A percentile compares a stretch with the other conserved stretches of the same genome.
Evolutionary conservation across 805 yeast genomes (phyloP).

Genomic region (Nakazawaea ishiwadae): DNA sequence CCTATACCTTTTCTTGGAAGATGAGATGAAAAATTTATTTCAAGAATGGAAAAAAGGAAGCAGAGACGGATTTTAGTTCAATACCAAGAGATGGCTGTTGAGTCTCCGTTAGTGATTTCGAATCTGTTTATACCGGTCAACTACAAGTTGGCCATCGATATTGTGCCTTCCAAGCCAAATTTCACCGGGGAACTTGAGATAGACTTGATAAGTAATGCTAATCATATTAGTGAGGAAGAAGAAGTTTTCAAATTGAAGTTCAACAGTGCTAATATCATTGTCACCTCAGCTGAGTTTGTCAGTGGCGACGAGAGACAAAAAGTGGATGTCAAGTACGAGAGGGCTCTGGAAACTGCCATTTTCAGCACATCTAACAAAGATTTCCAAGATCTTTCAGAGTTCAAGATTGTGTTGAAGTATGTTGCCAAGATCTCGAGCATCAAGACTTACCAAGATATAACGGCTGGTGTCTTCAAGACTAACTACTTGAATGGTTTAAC

Average conservation of each 20-base stretch:
- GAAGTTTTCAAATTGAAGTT: slow-evolving; percentile 25
- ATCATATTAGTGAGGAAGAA: slow-evolving; percentile 13
- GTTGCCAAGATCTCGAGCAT: slow-evolving; percentile 48
- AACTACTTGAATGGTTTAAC: slow-evolving; percentile 49
- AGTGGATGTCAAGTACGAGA: slow-evolving; percentile 32
- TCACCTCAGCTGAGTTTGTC: slow-evolving; percentile 28
- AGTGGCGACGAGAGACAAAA: slow-evolving; percentile 19
- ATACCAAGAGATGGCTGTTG: not conserved
- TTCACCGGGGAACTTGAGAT: slow-evolving; percentile 35
- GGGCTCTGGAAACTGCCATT: slow-evolving; percentile 31
- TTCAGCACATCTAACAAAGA: slow-evolving; percentile 22
- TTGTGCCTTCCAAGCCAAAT: slow-evolving; percentile 40
- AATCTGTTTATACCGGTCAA: slow-evolving; percentile 32
- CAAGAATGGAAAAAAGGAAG: too few relatives aligned
- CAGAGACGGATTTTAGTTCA: not conserved
- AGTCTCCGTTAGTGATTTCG: slow-evolving; percentile 23
- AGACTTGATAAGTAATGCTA: slow-evolving; percentile 24
- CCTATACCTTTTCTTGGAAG: not conserved
- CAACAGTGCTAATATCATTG: slow-evolving; percentile 37
- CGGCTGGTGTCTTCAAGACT: slow-evolving; percentile 66
- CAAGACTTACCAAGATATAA: slow-evolving; percentile 48
- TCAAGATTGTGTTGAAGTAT: slow-evolving; percentile 30
- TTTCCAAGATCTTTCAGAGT: slow-evolving; percentile 13
- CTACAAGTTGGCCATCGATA: slow-evolving; percentile 31
- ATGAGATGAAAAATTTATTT: slow-evolving; percentile 18